Percentiles rank a stretch among this genome's conserved stretches.
These are phyloP conservation scores for Sporothrix dimorphospora DNA, from an alignment of 2,329 filamentous ascomycete species.

Conservation along the genomic window DNA sequence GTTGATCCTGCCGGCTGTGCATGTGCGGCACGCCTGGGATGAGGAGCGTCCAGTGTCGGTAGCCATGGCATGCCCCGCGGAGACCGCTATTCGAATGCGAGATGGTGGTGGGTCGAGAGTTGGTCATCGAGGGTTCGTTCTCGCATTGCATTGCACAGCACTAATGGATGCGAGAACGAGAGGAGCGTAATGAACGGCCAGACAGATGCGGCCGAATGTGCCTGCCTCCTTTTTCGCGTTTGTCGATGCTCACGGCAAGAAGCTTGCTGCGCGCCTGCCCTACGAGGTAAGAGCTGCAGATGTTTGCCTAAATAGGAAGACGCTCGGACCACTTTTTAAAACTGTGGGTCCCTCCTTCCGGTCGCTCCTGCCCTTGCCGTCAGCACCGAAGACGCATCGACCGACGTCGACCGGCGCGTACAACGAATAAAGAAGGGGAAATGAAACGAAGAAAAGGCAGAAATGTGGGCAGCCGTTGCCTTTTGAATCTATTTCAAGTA, in stretches of 20 bases:
- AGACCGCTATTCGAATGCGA: not conserved
- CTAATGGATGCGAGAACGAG: not conserved
- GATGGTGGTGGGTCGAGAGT: not conserved
- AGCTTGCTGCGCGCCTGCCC: slow-evolving; percentile 1
- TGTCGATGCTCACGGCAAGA: not conserved
- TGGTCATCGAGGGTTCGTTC: not conserved
- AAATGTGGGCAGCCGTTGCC: not conserved
- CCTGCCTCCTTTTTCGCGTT: not conserved
- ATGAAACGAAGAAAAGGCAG: not conserved
- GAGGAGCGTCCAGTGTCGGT: not conserved
- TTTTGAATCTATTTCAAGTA: not conserved
- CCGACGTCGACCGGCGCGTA: not conserved
- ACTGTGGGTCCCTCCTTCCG: not conserved
- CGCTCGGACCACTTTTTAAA: not conserved
- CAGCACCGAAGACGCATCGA: not conserved
- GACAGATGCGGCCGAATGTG: not conserved
- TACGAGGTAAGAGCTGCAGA: not conserved
- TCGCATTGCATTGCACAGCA: no score
- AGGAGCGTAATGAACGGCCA: no score
- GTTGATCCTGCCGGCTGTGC: not conserved
- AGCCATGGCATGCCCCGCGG: not conserved
- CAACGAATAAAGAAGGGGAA: not conserved
- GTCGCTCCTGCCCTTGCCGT: not conserved
- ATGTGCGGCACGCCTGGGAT: not conserved
- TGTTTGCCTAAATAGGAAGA: slow-evolving; percentile 10